phyloP scores from a whole-genome alignment of 352 stramenopile species.

The Globisporangium paroecandrum region DNA sequence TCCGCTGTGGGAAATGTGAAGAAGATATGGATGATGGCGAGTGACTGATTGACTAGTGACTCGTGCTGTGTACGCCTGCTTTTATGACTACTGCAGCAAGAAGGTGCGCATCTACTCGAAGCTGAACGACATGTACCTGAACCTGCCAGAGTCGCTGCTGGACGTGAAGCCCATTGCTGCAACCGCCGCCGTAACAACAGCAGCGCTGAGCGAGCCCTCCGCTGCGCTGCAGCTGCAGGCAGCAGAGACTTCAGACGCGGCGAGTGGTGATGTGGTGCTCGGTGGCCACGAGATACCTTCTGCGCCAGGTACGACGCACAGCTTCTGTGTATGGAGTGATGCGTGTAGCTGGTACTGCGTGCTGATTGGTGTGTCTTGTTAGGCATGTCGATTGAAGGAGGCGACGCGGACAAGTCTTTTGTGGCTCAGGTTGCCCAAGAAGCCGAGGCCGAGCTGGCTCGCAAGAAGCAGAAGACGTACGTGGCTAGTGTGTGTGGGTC shows the following conservation, averaged over 20 bases:
- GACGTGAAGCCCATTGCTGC: slow-evolving; percentile 20
- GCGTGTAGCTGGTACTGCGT: not conserved
- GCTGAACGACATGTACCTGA: slow-evolving; percentile 50
- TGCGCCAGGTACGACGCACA: slow-evolving; percentile 7
- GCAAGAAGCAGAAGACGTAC: slow-evolving; percentile 53
- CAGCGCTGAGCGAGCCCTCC: slow-evolving; percentile 10
- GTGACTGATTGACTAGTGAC: not conserved
- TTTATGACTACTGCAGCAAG: slow-evolving; percentile 39
- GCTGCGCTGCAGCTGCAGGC: slow-evolving; percentile 5
- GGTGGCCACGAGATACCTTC: slow-evolving; percentile 14
- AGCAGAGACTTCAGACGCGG: slow-evolving; percentile 3
- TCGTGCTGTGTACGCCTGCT: not conserved
- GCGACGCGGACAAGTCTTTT: slow-evolving; percentile 25
- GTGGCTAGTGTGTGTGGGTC: slow-evolving; percentile 6
- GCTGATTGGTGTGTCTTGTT: not conserved
- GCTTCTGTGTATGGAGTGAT: not conserved
- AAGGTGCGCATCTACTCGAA: slow-evolving; percentile 71
- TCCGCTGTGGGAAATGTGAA: too few relatives aligned
- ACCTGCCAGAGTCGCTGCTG: slow-evolving; percentile 55
- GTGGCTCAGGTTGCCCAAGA: slow-evolving; percentile 62
- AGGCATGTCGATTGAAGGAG: slow-evolving; percentile 15
- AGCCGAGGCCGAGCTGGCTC: slow-evolving; percentile 32
- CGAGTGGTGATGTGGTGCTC: slow-evolving; percentile 17
- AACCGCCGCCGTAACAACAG: not conserved
- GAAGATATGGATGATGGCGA: slow-evolving; percentile 7